phyloP scores from a whole-genome alignment of 257 asterid species.

The Buddleja alternifolia region DNA sequence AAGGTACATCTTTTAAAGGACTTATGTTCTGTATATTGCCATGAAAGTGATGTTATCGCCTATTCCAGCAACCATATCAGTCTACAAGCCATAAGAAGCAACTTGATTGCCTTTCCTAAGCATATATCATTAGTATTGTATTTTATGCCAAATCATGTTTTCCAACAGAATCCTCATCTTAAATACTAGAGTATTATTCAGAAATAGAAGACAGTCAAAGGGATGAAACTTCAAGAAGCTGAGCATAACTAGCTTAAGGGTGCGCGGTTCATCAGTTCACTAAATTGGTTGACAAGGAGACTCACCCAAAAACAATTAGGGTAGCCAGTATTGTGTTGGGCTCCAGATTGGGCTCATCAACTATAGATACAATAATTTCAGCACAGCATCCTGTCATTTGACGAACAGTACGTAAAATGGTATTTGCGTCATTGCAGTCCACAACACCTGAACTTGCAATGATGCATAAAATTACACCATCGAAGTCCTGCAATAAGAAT shows the following conservation, averaged over 20 bases:
- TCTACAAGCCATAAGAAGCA: neutral
- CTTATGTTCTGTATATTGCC: too few relatives aligned
- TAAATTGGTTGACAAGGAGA: conserved; percentile 27
- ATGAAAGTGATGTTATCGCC: too few relatives aligned
- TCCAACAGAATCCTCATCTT: conserved; percentile 3
- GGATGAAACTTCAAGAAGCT: conserved; percentile 14
- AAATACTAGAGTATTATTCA: conserved; percentile 5
- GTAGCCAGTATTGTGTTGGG: conserved; percentile 64
- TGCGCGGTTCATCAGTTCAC: conserved; percentile 10
- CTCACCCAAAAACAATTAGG: conserved; percentile 78
- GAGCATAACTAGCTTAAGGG: neutral
- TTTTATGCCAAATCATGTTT: conserved; percentile 9
- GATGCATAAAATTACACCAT: conserved; percentile 72
- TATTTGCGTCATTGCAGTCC: conserved; percentile 48
- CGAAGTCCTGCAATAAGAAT: conserved; percentile 55
- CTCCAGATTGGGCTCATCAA: conserved; percentile 63
- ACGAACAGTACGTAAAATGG: conserved; percentile 55
- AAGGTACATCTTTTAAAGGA: too few relatives aligned
- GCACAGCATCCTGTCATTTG: conserved; percentile 53
- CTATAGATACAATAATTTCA: conserved; percentile 57
- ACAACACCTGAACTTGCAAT: conserved; percentile 73
- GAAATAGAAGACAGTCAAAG: conserved; percentile 7
- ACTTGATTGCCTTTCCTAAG: neutral
- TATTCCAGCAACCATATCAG: neutral
- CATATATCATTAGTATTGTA: neutral